Conservation (phyloP, 805 yeast species). For the Helenozyma baotianmanensis region DNA sequence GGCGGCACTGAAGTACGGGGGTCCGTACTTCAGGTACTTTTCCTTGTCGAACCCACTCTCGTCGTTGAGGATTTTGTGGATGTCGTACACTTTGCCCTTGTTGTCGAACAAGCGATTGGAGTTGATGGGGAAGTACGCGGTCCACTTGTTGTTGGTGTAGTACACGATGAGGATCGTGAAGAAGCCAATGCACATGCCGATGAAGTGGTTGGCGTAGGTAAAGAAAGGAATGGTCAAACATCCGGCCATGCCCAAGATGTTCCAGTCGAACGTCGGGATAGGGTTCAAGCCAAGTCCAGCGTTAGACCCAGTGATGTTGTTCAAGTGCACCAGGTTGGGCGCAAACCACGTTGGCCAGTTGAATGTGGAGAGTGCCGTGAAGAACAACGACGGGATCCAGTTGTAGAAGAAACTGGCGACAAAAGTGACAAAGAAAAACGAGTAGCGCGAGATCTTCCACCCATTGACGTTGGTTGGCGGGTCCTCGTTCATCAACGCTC, state of each 20-base stretch:
- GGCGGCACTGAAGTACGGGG: conserved; percentile 65
- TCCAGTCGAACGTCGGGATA: conserved; percentile 42
- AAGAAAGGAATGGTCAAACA: conserved; percentile 41
- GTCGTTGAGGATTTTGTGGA: conserved; percentile 41
- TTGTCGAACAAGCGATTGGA: conserved; percentile 51
- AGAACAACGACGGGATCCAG: conserved; percentile 39
- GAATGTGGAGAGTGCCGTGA: conserved; percentile 35
- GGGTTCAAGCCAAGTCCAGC: conserved; percentile 41
- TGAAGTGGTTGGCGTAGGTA: conserved; percentile 37
- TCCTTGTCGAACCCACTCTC: conserved; percentile 41
- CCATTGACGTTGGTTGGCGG: conserved; percentile 24
- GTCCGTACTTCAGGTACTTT: conserved; percentile 52
- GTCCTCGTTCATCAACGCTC: conserved; percentile 35
- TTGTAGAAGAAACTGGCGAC: conserved; percentile 35
- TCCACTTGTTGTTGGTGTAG: conserved; percentile 48
- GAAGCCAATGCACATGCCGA: conserved; percentile 34
- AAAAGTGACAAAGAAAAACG: conserved; percentile 34
- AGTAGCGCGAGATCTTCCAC: conserved; percentile 39
- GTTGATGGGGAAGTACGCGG: conserved; percentile 48
- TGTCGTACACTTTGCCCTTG: conserved; percentile 44
- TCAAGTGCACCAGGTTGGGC: conserved; percentile 35
- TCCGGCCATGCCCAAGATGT: conserved; percentile 31
- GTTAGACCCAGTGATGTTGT: conserved; percentile 35
- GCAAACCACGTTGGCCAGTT: conserved; percentile 45
- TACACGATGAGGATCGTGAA: conserved; percentile 29